Evolutionary conservation across 805 yeast species (phyloP).

Genomic region (Torulaspora delbrueckii): DNA sequence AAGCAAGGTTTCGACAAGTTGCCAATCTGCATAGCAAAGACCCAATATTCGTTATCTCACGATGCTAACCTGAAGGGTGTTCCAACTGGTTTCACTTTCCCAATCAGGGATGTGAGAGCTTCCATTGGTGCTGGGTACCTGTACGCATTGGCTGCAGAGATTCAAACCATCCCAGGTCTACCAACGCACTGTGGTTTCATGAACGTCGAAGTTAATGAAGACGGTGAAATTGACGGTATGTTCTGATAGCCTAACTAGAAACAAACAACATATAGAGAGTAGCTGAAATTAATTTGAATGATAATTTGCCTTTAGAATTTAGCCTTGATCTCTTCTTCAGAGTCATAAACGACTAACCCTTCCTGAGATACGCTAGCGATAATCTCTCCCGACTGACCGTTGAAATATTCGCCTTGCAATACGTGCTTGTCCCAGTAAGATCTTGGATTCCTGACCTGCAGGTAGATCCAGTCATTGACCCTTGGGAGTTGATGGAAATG

Average conservation of each 20-base stretch:
- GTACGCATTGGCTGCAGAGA: constrained; percentile 81
- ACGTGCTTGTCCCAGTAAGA: constrained; percentile 51
- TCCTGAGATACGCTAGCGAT: constrained; percentile 64
- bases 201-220: constrained; percentile 77
- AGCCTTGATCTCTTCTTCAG: constrained; percentile 19
- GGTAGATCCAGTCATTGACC: constrained; percentile 48
- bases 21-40: constrained; percentile 82
- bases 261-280: not conserved
- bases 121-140: constrained; percentile 81
- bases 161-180: constrained; percentile 81
- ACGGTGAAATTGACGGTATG: constrained; percentile 79
- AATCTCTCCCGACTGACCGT: constrained; percentile 43
- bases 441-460: constrained; percentile 45
- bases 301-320: constrained; percentile 14
- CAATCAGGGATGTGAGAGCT: constrained; percentile 74
- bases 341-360: constrained; percentile 42
- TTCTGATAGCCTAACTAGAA: constrained; percentile 38
- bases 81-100: constrained; percentile 73
- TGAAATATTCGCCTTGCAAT: constrained; percentile 54
- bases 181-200: constrained; percentile 83
- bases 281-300: not conserved
- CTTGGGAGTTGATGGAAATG: constrained; percentile 52
- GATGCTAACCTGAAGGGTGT: constrained; percentile 81
- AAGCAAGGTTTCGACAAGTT: constrained; percentile 71
- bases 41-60: constrained; percentile 79